Conservation (phyloP, 116 monocot species). For the Iris pallida region DNA sequence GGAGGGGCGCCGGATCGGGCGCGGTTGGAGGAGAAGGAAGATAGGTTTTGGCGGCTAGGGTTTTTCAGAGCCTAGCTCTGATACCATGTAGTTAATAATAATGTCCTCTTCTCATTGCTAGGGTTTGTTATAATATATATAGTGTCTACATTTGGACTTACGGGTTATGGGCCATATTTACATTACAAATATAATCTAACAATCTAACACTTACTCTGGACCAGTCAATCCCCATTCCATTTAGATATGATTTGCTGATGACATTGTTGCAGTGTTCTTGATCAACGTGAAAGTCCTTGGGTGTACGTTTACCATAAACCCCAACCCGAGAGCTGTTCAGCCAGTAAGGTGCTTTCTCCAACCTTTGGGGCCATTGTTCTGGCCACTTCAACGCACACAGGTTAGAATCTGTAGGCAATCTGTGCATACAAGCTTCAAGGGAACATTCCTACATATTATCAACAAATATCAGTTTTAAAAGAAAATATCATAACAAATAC, state of each 20-base stretch:
- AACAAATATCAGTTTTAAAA: neutral
- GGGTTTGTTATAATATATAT: too few relatives aligned
- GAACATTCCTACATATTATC: conserved; percentile 36
- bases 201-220: conserved; percentile 42
- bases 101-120: too few relatives aligned
- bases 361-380: conserved; percentile 44
- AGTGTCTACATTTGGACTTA: too few relatives aligned
- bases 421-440: conserved; percentile 61
- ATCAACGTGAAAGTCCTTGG: conserved; percentile 48
- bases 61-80: too few relatives aligned
- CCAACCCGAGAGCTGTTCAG: conserved; percentile 35
- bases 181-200: too few relatives aligned
- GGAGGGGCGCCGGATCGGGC: too few relatives aligned
- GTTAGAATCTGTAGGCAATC: conserved; percentile 28
- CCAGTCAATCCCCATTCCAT: conserved; percentile 60
- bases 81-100: too few relatives aligned
- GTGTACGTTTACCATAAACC: conserved; percentile 58
- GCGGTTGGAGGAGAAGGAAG: too few relatives aligned
- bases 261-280: conserved; percentile 49
- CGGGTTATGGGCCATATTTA: too few relatives aligned
- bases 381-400: conserved; percentile 45
- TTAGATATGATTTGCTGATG: conserved; percentile 47
- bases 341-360: conserved; percentile 52
- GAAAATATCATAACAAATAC: neutral
- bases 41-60: too few relatives aligned